Conservation (phyloP, 2,329 filamentous ascomycete genomes). For the Colletotrichum liriopes region DNA sequence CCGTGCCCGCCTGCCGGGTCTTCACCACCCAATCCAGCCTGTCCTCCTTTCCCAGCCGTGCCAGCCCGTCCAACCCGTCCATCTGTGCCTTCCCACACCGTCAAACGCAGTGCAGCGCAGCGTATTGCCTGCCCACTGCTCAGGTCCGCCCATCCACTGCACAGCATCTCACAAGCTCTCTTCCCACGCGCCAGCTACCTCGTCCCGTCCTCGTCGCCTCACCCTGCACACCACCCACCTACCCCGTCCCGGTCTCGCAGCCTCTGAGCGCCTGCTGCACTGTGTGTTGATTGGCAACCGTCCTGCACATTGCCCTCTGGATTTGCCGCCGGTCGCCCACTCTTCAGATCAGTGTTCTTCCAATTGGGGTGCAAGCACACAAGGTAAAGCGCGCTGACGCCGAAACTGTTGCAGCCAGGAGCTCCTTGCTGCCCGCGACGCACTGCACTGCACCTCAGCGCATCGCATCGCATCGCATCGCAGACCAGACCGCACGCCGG, state of each 20-base stretch:
- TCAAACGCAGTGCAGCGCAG: conserved; percentile 10
- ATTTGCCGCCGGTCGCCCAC: conserved; percentile 18
- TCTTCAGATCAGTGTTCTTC: conserved; percentile 8
- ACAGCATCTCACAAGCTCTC: not conserved
- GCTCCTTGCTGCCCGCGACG: conserved; percentile 45
- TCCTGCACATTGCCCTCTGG: conserved; percentile 9
- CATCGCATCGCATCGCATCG: conserved; percentile 30
- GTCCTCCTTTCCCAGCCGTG: conserved; percentile 21
- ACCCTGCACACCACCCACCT: not conserved
- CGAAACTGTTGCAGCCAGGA: conserved; percentile 49
- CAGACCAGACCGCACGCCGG: conserved; percentile 30
- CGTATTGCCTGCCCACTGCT: not conserved
- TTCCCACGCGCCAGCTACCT: not conserved
- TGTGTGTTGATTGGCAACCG: not conserved
- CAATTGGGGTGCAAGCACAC: not conserved
- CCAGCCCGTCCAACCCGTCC: conserved; percentile 7
- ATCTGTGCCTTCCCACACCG: not conserved
- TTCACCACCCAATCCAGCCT: conserved; percentile 33
- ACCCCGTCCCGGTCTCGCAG: not conserved
- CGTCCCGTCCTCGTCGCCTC: not conserved
- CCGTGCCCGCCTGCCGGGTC: conserved; percentile 34
- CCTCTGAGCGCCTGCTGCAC: not conserved
- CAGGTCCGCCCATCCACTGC: not conserved
- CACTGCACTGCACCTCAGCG: conserved; percentile 29
- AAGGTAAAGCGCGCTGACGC: conserved; percentile 46